Base-by-base conservation (phyloP, 1,139 yeast genomes). In the Sugiyamaella xylanicola region DNA sequence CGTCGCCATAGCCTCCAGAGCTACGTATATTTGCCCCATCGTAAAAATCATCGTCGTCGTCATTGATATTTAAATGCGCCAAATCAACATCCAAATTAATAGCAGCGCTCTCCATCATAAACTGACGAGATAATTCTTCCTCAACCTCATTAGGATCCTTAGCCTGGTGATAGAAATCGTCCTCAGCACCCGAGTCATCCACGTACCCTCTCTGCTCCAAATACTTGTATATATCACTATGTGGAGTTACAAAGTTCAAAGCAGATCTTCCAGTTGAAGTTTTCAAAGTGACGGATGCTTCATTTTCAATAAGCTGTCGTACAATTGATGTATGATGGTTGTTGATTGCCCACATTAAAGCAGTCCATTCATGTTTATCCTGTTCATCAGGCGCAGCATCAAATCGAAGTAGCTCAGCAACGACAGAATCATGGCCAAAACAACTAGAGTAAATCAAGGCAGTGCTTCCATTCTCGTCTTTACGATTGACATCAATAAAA, bases 281-380 rank as follows among this genome's bases (percentile, higher is more conserved):
- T 22, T 62, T 62, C 22, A 65, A 58, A 2, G 58, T 47, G 2
- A 65, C 59, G 22, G 71, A 67, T 0, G 78, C 78, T 15, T 73
- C 76, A 42, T 66, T 61, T 16, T 71, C 75, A 45, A 75, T 56
- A 50, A 75, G 61, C 49, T 59, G 57, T 55, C 66, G 65, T 20
- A 73, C 77, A 43, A 75, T 72, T 20, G 63, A 63, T 16, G 66
- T 59, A 50, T 74, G 75, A 55, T 70, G 72, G 60, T 72, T 74
- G 60, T 73, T 74, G 44, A 74, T 70, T 8, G 80, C 80, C 80
- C 79, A 76, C 77, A 76, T 76, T 41, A 76, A 63, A 13, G 80
- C 74, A 1, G 79, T 73, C 79, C 79, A 76, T 53, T 71, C 70
- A 55, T 66, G 68, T 51, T 70, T 67, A 61, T 76, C 79, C 52